Evolutionary conservation across 306 rosid species (phyloP).

Genomic region (Hippophae rhamnoides): DNA sequence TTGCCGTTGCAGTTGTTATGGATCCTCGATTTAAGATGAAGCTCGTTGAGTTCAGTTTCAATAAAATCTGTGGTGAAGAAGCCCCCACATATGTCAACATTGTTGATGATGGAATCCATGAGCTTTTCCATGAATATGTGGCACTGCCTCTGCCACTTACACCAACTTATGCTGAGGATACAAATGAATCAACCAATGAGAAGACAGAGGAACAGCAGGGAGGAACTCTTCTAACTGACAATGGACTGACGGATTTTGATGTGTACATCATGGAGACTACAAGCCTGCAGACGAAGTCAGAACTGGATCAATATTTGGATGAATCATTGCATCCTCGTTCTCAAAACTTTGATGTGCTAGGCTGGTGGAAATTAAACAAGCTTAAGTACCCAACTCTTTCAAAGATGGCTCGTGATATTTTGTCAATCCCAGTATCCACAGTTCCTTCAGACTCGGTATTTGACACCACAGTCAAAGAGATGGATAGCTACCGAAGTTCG

Average conservation of each 20-base stretch:
- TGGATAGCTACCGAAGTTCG: constrained; percentile 72
- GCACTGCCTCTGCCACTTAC: constrained; percentile 80
- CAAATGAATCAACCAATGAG: constrained; percentile 31
- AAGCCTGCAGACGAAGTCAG: constrained; percentile 78
- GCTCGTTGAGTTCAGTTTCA: constrained; percentile 92
- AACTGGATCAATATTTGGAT: constrained; percentile 82
- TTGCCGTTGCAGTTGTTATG: constrained; percentile 85
- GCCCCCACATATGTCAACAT: constrained; percentile 54
- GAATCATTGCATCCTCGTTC: constrained; percentile 78
- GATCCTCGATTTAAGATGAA: constrained; percentile 98
- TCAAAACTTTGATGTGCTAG: constrained; percentile 68
- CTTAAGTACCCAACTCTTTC: constrained; percentile 92
- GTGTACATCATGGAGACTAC: constrained; percentile 87
- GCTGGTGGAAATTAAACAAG: constrained; percentile 96
- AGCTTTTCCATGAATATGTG: constrained; percentile 73
- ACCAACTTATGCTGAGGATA: constrained; percentile 66
- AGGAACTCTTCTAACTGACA: constrained; percentile 50
- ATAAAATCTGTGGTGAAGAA: constrained; percentile 65
- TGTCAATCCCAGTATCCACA: constrained; percentile 60
- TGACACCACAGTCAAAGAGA: constrained; percentile 42
- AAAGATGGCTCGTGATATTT: constrained; percentile 85
- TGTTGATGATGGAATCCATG: constrained; percentile 84
- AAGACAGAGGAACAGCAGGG: constrained; percentile 37
- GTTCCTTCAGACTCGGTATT: constrained; percentile 53
- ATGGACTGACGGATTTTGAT: constrained; percentile 84